Evolutionary conservation across 352 stramenopile species (phyloP), one percentile per base, ranked within the genome.

Genomic region (Pythium oligandrum): DNA sequence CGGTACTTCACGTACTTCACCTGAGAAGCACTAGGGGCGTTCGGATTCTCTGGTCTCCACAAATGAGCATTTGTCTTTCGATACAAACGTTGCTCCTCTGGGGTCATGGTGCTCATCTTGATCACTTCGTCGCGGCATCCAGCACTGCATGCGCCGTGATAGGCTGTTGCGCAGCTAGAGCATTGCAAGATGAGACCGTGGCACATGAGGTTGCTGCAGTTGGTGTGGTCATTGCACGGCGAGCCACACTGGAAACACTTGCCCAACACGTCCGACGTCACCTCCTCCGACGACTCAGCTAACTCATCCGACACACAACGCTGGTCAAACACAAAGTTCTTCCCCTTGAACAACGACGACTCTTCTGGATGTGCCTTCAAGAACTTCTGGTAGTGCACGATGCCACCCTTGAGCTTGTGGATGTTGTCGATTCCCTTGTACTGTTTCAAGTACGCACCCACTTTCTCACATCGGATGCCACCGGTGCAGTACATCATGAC

Each of bases 301-400:
- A 70, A 56, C 39, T 52, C 48, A 2, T 31, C 38, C 2, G 57
- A 66, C 30, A 87, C 76, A 48, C 76, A 87, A 1, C 79, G 79
- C 59, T 90, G 79, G 58, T 90, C 79, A 51, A 88, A 90, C 57
- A 90, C 79, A 55, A 88, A 90, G 60, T 86, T 88, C 54, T 82
- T 85, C 30, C 76, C 78, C 51, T 64, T 64, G 53, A 78, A 78
- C 40, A 73, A 34, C 32, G 63, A 62, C 0, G 53, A 54, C 2
- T 59, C 36, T 42, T 66, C 52, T n/a, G 63, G 66, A 17, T 79
- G 51, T 35, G 73, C 51, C 43, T 75, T 74, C 43, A 87, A 31
- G 59, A 74, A 83, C 2, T 61, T 56, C 54, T 75, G 70, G 59
- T 86, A 86, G 55, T 82, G 80, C 3, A 84, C 71, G 46, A 86